phyloP scores from a whole-genome alignment of 1,139 yeast species.

The Insectozyma bohioensis region DNA sequence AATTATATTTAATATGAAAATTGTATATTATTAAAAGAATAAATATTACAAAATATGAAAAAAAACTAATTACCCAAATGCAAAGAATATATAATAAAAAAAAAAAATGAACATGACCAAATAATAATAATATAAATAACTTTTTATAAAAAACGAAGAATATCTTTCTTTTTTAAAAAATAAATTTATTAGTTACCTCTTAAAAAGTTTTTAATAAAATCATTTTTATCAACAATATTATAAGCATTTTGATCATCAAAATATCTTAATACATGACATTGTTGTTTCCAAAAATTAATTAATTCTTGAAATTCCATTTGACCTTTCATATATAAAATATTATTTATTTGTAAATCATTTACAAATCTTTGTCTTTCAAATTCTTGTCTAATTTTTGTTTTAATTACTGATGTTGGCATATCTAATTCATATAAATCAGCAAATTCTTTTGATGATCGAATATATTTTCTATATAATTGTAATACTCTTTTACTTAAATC shows the following conservation, averaged over 20 bases:
- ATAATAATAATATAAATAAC: too few species aligned
- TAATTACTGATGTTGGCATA: slow-evolving; percentile 77
- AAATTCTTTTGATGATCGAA: slow-evolving; percentile 62
- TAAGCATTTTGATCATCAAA: slow-evolving; percentile 66
- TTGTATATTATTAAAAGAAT: too few species aligned
- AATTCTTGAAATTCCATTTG: slow-evolving; percentile 92
- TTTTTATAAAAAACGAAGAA: too few species aligned
- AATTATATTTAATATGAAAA: too few species aligned
- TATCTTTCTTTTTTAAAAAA: too few species aligned
- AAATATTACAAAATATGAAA: too few species aligned
- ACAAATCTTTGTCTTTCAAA: slow-evolving; percentile 82
- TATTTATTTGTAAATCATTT: slow-evolving; percentile 60
- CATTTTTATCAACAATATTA: slow-evolving; percentile 47
- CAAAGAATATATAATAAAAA: too few species aligned
- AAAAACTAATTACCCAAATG: too few species aligned
- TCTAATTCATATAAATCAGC: slow-evolving; percentile 76
- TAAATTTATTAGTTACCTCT: slow-evolving; percentile 43
- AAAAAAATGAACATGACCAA: slow-evolving; percentile 1
- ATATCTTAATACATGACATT: slow-evolving; percentile 80
- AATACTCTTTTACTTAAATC: slow-evolving; percentile 68
- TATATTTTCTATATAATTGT: slow-evolving; percentile 70
- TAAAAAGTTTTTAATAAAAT: slow-evolving; percentile 71
- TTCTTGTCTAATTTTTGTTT: slow-evolving; percentile 86
- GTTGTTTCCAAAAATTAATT: slow-evolving; percentile 89
- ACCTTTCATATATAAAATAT: slow-evolving; percentile 75